phyloP scores from a whole-genome alignment of 2,329 filamentous ascomycete genomes.

The Waltergamsia citrina region DNA sequence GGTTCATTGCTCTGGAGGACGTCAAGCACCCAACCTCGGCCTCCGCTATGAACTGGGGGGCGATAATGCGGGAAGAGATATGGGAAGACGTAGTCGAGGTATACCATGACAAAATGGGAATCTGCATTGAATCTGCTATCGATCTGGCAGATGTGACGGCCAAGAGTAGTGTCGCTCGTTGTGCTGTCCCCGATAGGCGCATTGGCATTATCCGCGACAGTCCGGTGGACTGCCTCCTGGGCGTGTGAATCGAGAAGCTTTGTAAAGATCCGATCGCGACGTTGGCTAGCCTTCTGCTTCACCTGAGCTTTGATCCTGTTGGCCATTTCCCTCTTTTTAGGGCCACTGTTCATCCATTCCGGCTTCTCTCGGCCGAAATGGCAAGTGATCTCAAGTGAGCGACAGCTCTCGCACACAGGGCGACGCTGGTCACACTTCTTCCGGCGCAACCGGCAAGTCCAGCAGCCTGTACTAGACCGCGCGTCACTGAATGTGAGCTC shows the following conservation, averaged over 20 bases:
- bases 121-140: slow-evolving; percentile 17
- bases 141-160: slow-evolving; percentile 9
- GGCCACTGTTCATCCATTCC: slow-evolving; percentile 47
- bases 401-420: slow-evolving; percentile 41
- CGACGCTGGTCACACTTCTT: slow-evolving; percentile 51
- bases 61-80: slow-evolving; percentile 55
- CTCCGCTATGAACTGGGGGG: slow-evolving; percentile 44
- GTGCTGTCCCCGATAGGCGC: slow-evolving; percentile 4
- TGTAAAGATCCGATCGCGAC: slow-evolving; percentile 39
- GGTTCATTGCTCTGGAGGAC: slow-evolving; percentile 46
- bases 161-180: slow-evolving; percentile 12
- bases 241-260: slow-evolving; percentile 28
- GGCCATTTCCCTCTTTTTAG: slow-evolving; percentile 38
- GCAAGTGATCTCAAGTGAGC: slow-evolving; percentile 45
- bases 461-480: slow-evolving; percentile 41
- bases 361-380: slow-evolving; percentile 41
- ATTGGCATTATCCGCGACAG: no score
- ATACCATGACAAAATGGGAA: slow-evolving; percentile 42
- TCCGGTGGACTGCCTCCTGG: background rate
- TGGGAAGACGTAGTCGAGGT: slow-evolving; percentile 52
- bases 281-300: slow-evolving; percentile 40
- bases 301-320: slow-evolving; percentile 46
- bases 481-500: slow-evolving; percentile 16
- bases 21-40: slow-evolving; percentile 50
- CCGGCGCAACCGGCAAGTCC: slow-evolving; percentile 50